Evolutionary conservation across 129 eudicot species (phyloP).

Genomic region (Centella asiatica): DNA sequence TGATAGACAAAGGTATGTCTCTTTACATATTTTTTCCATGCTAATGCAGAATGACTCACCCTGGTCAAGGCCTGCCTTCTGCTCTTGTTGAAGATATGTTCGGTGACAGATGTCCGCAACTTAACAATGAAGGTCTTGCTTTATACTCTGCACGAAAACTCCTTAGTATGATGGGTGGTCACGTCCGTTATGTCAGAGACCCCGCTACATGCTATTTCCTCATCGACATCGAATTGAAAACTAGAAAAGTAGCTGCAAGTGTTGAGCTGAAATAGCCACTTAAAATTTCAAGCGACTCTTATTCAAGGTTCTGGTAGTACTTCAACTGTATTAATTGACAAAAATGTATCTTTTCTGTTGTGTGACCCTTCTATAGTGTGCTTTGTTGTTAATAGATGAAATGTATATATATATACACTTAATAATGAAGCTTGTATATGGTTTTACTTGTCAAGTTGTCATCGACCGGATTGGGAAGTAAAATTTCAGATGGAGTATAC

Average conservation of each 20-base stretch:
- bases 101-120: constrained; percentile 19
- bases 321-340: too few species aligned
- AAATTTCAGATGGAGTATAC: too few species aligned
- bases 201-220: constrained; percentile 34
- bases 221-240: constrained; percentile 32
- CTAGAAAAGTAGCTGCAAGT: constrained; percentile 14
- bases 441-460: too few species aligned
- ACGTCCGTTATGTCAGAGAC: constrained; percentile 47
- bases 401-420: too few species aligned
- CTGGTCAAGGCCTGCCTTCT: constrained; percentile 49
- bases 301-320: too few species aligned
- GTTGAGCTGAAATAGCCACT: too few species aligned
- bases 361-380: too few species aligned
- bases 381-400: too few species aligned
- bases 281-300: too few species aligned
- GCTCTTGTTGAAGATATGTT: constrained; percentile 41
- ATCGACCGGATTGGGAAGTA: too few species aligned
- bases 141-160: constrained; percentile 42
- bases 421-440: too few species aligned
- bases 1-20: not conserved
- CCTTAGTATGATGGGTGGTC: constrained; percentile 46
- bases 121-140: constrained; percentile 40
- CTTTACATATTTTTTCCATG: not conserved
- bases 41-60: constrained; percentile 47
- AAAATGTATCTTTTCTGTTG: too few species aligned